A percentile compares a stretch with the other conserved stretches of the same genome.
Conservation (phyloP, 2,329 filamentous ascomycete genomes). For the Zalaria obscura region DNA sequence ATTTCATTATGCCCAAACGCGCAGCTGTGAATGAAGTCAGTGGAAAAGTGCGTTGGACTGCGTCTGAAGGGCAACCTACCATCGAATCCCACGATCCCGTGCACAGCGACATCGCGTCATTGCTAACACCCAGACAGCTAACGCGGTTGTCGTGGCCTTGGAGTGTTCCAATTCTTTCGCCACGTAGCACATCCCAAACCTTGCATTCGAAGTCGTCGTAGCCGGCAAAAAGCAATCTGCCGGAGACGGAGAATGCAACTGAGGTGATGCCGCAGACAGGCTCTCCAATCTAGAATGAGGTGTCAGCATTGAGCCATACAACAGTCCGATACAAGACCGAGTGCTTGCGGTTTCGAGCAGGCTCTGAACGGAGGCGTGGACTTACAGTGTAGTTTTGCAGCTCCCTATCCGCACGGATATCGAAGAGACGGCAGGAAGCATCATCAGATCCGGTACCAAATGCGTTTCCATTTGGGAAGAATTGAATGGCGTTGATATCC, state of each 20-base stretch:
- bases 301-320: conserved; percentile 9
- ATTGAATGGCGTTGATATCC: conserved; percentile 98
- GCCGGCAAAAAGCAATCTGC: conserved; percentile 84
- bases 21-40: conserved; percentile 22
- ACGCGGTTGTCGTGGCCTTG: conserved; percentile 98
- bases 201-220: conserved; percentile 99
- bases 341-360: not conserved
- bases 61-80: conserved; percentile 45
- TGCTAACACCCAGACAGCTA: conserved; percentile 96
- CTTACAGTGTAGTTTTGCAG: conserved; percentile 53
- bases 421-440: conserved; percentile 91
- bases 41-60: not conserved
- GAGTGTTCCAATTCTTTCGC: conserved; percentile 91
- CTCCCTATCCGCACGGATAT: conserved; percentile 86
- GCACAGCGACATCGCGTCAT: conserved; percentile 97
- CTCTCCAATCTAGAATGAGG: conserved; percentile 64
- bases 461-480: conserved; percentile 97
- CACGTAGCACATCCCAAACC: conserved; percentile 95
- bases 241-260: conserved; percentile 93
- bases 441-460: conserved; percentile 98
- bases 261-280: conserved; percentile 97
- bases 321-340: not conserved
- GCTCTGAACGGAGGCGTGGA: conserved; percentile 3
- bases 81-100: conserved; percentile 99
- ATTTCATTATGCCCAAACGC: conserved; percentile 34